These are phyloP conservation scores for Paxillus involutus DNA, from an alignment of 768 basidiomycete genomes.

Conservation along the genomic window DNA sequence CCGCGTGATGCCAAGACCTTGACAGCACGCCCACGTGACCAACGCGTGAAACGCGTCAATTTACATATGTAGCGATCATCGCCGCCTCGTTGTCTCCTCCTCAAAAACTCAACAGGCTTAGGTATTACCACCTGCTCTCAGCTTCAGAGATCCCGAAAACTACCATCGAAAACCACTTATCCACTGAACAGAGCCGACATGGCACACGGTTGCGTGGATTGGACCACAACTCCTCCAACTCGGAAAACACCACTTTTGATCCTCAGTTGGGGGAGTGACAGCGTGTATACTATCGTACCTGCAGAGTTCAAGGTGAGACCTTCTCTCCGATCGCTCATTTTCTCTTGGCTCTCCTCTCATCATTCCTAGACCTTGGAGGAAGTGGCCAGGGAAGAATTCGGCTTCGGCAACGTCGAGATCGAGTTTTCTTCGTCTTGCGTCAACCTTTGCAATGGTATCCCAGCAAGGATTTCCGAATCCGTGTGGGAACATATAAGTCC, in stretches of 20 bases:
- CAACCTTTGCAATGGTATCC: slow-evolving; percentile 17
- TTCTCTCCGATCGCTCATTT: neutral
- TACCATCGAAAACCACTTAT: too few relatives aligned
- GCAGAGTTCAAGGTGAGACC: slow-evolving; percentile 13
- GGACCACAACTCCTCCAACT: slow-evolving; percentile 16
- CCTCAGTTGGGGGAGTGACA: slow-evolving; percentile 13
- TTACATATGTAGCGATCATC: neutral
- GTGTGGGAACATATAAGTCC: slow-evolving; percentile 18
- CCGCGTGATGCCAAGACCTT: too few relatives aligned
- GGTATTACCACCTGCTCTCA: too few relatives aligned
- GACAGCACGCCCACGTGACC: neutral
- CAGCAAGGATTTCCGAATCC: slow-evolving; percentile 21
- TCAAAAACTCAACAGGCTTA: too few relatives aligned
- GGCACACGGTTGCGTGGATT: slow-evolving; percentile 28
- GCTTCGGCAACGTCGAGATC: slow-evolving; percentile 16
- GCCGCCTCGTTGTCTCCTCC: too few relatives aligned
- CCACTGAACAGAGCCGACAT: slow-evolving; percentile 1
- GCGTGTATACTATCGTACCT: slow-evolving; percentile 20
- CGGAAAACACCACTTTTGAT: slow-evolving; percentile 20
- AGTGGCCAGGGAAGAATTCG: slow-evolving; percentile 18
- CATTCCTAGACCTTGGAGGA: slow-evolving; percentile 13
- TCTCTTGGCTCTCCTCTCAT: neutral
- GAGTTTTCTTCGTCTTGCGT: slow-evolving; percentile 17
- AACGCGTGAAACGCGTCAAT: neutral
- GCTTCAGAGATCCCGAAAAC: too few relatives aligned